These are phyloP conservation scores for Ilex aquifolium DNA, from an alignment of 257 asterid genomes.

Conservation along the genomic window DNA sequence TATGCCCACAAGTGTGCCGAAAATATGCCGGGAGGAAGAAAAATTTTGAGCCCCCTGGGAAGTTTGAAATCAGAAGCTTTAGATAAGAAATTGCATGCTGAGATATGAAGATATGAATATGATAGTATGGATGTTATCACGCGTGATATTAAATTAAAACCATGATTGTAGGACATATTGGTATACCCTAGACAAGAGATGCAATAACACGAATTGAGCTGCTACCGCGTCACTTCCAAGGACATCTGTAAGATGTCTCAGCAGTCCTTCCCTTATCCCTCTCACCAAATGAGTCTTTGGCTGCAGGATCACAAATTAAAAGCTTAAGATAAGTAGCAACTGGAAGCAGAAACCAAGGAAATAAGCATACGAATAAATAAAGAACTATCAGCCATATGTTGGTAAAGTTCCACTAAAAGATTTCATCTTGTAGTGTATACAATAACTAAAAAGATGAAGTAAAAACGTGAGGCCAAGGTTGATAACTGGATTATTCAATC, in stretches of 20 bases:
- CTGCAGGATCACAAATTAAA: conserved; percentile 31
- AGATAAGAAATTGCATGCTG: conserved; percentile 9
- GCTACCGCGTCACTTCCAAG: conserved; percentile 83
- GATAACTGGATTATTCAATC: too few species aligned
- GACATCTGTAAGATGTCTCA: conserved; percentile 58
- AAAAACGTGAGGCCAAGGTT: too few species aligned
- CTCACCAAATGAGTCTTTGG: conserved; percentile 38
- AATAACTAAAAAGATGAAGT: too few species aligned
- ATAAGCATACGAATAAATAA: conserved; percentile 6
- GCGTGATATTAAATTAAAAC: conserved; percentile 4
- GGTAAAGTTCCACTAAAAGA: conserved; percentile 8
- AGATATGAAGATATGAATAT: neutral
- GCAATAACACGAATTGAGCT: conserved; percentile 79
- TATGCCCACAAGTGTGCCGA: neutral
- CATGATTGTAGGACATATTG: neutral
- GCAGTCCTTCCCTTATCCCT: conserved; percentile 66
- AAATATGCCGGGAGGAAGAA: too few species aligned
- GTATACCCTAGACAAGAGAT: conserved; percentile 75
- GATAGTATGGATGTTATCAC: neutral
- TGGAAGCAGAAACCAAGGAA: neutral
- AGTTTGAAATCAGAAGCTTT: neutral
- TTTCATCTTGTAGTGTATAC: too few species aligned
- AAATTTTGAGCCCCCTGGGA: too few species aligned
- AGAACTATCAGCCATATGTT: neutral
- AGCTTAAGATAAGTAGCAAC: neutral